phyloP scores from a whole-genome alignment of 2,329 filamentous ascomycete genomes.

The Aureobasidium sp. region DNA sequence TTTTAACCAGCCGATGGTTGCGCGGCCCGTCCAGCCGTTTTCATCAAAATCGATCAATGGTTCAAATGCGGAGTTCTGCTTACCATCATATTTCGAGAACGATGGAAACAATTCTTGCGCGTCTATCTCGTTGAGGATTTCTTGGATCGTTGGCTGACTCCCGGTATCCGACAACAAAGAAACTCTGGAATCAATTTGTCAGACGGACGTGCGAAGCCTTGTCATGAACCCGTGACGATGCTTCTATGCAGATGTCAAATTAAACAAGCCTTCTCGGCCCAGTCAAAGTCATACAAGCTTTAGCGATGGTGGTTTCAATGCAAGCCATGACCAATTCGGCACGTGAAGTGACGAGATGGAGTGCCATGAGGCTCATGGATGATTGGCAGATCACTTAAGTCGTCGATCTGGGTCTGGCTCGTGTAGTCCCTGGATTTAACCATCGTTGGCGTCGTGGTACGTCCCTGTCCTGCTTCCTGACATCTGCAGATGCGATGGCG shows the following conservation, averaged over 20 bases:
- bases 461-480: neutral
- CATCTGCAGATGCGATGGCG: neutral
- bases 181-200: no score
- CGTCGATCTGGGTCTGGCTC: neutral
- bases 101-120: neutral
- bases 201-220: no score
- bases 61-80: no score
- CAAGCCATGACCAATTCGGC: neutral
- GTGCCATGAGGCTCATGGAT: neutral
- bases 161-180: neutral
- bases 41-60: no score
- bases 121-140: neutral
- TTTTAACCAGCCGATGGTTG: neutral
- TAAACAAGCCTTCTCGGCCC: neutral
- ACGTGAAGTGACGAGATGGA: neutral
- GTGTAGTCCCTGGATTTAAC: neutral
- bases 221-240: neutral
- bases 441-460: neutral
- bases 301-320: neutral
- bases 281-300: conserved; percentile 7
- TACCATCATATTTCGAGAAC: no score
- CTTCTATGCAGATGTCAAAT: neutral
- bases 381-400: neutral
- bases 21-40: neutral
- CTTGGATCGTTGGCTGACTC: neutral